Conservation (phyloP, 371 early-diverging fungal genomes). For the Amoeboaphelidium occidentale region DNA sequence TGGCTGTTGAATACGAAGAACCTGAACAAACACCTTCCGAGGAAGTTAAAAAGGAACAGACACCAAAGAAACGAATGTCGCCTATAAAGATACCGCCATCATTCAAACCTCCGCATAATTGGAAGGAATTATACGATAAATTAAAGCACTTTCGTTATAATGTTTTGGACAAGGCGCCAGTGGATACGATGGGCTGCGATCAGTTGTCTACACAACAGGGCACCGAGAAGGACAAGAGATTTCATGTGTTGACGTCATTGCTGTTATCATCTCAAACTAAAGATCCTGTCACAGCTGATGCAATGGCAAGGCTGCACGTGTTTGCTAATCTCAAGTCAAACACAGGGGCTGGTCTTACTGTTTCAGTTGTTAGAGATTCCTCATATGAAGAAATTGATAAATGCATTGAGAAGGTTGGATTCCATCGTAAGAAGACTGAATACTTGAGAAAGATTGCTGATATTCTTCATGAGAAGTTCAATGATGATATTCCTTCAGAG, state of each 20-base stretch:
- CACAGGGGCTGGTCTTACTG: constrained; percentile 17
- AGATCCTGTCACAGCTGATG: constrained; percentile 66
- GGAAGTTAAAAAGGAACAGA: no score
- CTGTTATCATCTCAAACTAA: constrained; percentile 91
- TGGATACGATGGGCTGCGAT: constrained; percentile 88
- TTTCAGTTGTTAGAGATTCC: constrained; percentile 9
- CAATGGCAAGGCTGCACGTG: constrained; percentile 35
- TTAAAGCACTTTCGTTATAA: not conserved
- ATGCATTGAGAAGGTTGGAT: constrained; percentile 64
- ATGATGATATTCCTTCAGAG: constrained; percentile 62
- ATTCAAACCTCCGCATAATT: no score
- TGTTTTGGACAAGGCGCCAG: constrained; percentile 36
- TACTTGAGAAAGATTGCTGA: constrained; percentile 47
- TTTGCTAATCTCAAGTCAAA: constrained; percentile 35
- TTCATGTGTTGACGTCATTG: constrained; percentile 67
- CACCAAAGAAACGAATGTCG: no score
- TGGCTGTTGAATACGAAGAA: no score
- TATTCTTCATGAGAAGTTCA: constrained; percentile 38
- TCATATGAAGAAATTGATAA: constrained; percentile 28
- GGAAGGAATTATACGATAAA: not conserved
- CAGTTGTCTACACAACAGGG: constrained; percentile 29
- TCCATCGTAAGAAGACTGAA: constrained; percentile 61
- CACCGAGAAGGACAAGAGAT: constrained; percentile 30
- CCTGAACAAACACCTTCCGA: no score
- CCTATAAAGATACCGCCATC: no score